Percentiles rank a stretch among this genome's conserved stretches.
phyloP scores from a whole-genome alignment of 331 rosid species.

The Rosa hybrid region DNA sequence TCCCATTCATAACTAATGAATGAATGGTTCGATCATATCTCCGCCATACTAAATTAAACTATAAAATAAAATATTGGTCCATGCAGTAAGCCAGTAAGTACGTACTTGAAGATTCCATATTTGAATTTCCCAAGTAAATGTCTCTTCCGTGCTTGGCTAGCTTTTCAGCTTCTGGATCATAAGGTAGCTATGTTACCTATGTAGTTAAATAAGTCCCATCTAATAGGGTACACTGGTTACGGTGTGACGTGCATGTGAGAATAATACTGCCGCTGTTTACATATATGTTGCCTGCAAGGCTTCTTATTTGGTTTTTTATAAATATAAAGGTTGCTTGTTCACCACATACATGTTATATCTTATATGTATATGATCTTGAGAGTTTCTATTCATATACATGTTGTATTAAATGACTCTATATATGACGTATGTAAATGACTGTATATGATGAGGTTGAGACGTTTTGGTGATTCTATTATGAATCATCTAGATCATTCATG shows the following conservation, averaged over 20 bases:
- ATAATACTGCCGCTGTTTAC: too few species aligned
- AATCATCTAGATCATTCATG: not conserved
- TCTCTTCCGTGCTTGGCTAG: not conserved
- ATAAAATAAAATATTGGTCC: not conserved
- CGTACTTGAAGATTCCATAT: not conserved
- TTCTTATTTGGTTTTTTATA: not conserved
- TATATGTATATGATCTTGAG: not conserved
- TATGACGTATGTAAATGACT: not conserved
- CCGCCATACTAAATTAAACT: not conserved
- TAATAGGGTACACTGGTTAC: too few species aligned
- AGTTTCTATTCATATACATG: not conserved
- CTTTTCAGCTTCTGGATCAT: too few species aligned
- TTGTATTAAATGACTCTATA: too few species aligned
- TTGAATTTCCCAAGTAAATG: not conserved
- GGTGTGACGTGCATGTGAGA: too few species aligned
- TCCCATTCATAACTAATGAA: slow-evolving; percentile 29
- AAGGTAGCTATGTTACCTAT: not conserved
- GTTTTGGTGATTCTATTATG: not conserved
- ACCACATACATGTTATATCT: not conserved
- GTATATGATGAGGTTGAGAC: not conserved
- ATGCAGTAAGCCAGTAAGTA: not conserved
- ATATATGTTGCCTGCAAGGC: not conserved
- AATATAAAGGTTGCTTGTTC: not conserved
- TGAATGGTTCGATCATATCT: not conserved
- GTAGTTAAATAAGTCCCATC: not conserved